Evolutionary conservation across 371 early-diverging fungal genomes (phyloP).

Genomic region (Mucor mucedo): DNA sequence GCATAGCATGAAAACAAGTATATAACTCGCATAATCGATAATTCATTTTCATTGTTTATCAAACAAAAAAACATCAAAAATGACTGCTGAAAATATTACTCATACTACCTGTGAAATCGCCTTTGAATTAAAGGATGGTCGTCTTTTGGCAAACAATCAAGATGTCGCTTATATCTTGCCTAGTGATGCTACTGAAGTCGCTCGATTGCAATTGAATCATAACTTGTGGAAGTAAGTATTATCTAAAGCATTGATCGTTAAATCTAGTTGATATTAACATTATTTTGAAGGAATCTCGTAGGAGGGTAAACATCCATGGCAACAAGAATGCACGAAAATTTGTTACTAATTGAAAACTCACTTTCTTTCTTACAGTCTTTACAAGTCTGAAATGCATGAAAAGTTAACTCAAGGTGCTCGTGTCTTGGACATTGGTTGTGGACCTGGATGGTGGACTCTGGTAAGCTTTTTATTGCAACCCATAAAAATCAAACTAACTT

Average conservation of each 20-base stretch:
- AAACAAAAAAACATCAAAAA: background rate
- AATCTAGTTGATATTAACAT: background rate
- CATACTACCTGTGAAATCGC: slow-evolving; percentile 3
- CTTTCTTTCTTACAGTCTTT: slow-evolving; percentile 21
- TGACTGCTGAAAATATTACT: slow-evolving; percentile 2
- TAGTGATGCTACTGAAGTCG: slow-evolving; percentile 45
- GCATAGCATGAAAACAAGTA: background rate
- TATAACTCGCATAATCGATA: background rate
- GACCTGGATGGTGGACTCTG: slow-evolving; percentile 54
- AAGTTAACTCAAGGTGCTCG: slow-evolving; percentile 39
- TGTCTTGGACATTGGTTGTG: slow-evolving; percentile 55
- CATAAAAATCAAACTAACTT: background rate
- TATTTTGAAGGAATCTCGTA: slow-evolving; percentile 2
- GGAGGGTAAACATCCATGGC: slow-evolving; percentile 10
- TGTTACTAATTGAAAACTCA: background rate
- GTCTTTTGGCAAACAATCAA: slow-evolving; percentile 34
- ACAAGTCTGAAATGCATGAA: slow-evolving; percentile 47
- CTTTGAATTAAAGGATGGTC: slow-evolving; percentile 37
- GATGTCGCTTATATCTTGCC: slow-evolving; percentile 50
- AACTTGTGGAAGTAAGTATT: slow-evolving; percentile 40
- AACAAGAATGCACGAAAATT: background rate
- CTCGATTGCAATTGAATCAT: slow-evolving; percentile 45
- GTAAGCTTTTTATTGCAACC: slow-evolving; percentile 11
- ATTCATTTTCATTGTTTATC: background rate
- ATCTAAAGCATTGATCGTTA: too few species aligned